Conservation (phyloP, 2,329 filamentous ascomycete genomes). For the Dothideomycetes sp. region DNA sequence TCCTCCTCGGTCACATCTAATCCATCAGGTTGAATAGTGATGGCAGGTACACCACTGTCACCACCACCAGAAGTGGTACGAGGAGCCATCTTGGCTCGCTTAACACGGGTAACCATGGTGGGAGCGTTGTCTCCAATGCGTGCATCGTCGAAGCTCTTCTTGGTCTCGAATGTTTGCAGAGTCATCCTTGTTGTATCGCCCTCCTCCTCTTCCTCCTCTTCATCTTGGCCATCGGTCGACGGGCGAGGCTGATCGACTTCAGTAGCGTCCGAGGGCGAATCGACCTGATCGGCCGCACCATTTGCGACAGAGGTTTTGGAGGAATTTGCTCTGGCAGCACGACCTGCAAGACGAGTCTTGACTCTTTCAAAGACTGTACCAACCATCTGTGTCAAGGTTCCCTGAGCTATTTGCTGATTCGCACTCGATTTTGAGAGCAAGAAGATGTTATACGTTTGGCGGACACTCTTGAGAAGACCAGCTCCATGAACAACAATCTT, state of each 20-base stretch:
- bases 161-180: constrained; percentile 59
- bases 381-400: constrained; percentile 96
- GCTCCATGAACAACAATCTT: constrained; percentile 98
- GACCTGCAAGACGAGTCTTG: constrained; percentile 74
- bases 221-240: constrained; percentile 20
- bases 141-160: constrained; percentile 57
- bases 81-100: constrained; percentile 35
- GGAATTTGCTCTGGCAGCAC: constrained; percentile 62
- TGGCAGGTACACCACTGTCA: constrained; percentile 28
- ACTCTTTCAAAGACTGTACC: constrained; percentile 96
- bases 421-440: constrained; percentile 85
- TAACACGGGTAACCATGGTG: constrained; percentile 55
- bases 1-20: constrained; percentile 52
- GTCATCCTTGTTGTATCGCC: constrained; percentile 51
- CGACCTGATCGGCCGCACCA: constrained; percentile 19
- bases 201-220: constrained; percentile 32
- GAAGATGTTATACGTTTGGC: constrained; percentile 98
- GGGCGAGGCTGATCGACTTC: constrained; percentile 28
- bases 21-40: constrained; percentile 25
- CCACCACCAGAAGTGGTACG: constrained; percentile 34
- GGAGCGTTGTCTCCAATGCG: constrained; percentile 58
- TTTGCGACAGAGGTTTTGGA: constrained; percentile 35
- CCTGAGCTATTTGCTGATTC: constrained; percentile 95
- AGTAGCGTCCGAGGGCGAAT: constrained; percentile 19
- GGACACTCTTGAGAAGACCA: constrained; percentile 88